Conservation (phyloP, 1,284 basidiomycete species). For the Cryptococcus floricola region DNA sequence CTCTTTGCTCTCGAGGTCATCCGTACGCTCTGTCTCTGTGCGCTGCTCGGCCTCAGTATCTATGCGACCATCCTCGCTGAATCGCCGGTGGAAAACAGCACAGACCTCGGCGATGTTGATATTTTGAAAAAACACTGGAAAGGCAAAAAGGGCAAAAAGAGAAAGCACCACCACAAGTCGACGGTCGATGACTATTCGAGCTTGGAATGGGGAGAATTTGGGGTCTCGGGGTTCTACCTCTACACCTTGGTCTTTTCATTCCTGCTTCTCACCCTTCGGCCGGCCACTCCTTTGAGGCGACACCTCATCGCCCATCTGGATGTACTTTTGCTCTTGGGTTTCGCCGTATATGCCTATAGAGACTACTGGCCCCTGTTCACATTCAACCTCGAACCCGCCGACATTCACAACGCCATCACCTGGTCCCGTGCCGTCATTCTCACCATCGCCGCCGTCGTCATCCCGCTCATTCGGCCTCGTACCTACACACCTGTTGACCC, state of each 20-base stretch:
- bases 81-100: slow-evolving; percentile 15
- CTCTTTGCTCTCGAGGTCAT: slow-evolving; percentile 43
- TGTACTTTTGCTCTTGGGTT: slow-evolving; percentile 50
- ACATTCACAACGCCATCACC: slow-evolving; percentile 46
- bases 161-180: slow-evolving; percentile 25
- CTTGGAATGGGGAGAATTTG: slow-evolving; percentile 48
- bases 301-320: slow-evolving; percentile 42
- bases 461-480: slow-evolving; percentile 55
- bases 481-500: slow-evolving; percentile 53
- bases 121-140: slow-evolving; percentile 10
- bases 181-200: slow-evolving; percentile 41
- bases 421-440: slow-evolving; percentile 51
- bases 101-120: slow-evolving; percentile 5
- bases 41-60: slow-evolving; percentile 44
- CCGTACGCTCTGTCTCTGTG: slow-evolving; percentile 33
- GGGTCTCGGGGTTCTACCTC: slow-evolving; percentile 41
- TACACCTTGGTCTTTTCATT: slow-evolving; percentile 42
- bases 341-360: slow-evolving; percentile 58
- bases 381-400: slow-evolving; percentile 50
- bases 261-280: slow-evolving; percentile 36
- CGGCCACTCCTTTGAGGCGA: slow-evolving; percentile 33
- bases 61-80: slow-evolving; percentile 45
- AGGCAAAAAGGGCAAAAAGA: slow-evolving; percentile 40
- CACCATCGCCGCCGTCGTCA: slow-evolving; percentile 48
- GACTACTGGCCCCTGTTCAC: slow-evolving; percentile 63